A percentile compares a stretch with the other conserved stretches of the same genome.
phyloP scores from a whole-genome alignment of 768 basidiomycete species.

The Trametes sanguinea region DNA sequence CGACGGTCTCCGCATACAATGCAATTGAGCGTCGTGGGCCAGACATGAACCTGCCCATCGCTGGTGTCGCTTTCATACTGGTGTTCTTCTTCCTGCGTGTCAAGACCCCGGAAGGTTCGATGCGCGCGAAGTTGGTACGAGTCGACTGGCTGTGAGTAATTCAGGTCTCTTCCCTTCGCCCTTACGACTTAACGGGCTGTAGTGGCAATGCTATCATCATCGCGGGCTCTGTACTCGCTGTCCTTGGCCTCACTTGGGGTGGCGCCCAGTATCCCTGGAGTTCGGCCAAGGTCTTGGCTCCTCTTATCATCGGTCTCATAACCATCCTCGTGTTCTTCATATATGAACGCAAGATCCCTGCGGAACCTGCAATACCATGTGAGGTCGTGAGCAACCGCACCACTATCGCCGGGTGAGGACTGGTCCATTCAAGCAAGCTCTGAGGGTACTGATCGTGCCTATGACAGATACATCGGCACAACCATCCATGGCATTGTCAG shows the following conservation, averaged over 20 bases:
- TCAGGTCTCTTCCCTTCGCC: conserved; percentile 5
- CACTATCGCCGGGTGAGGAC: neutral
- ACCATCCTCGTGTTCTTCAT: conserved; percentile 30
- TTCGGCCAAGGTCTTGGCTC: conserved; percentile 37
- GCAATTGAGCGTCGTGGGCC: neutral
- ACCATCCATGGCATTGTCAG: conserved; percentile 34
- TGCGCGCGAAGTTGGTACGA: conserved; percentile 21
- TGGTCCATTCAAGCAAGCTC: neutral
- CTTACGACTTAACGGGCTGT: conserved; percentile 21
- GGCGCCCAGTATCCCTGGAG: neutral
- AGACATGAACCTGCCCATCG: conserved; percentile 16
- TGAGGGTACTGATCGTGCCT: too few relatives aligned
- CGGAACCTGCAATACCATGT: conserved; percentile 26
- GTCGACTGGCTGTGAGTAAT: conserved; percentile 30
- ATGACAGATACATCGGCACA: conserved; percentile 35
- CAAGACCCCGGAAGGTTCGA: conserved; percentile 24
- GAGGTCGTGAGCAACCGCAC: conserved; percentile 14
- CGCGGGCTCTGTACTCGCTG: conserved; percentile 12
- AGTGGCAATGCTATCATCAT: conserved; percentile 36
- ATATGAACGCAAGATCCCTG: conserved; percentile 11
- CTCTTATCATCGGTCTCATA: conserved; percentile 41
- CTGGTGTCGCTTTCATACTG: conserved; percentile 7
- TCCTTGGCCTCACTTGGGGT: conserved; percentile 25
- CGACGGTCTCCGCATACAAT: too few relatives aligned
- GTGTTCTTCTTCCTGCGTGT: conserved; percentile 14